Base-by-base conservation (phyloP, 116 monocot species). In the Phalaenopsis hybrid region DNA sequence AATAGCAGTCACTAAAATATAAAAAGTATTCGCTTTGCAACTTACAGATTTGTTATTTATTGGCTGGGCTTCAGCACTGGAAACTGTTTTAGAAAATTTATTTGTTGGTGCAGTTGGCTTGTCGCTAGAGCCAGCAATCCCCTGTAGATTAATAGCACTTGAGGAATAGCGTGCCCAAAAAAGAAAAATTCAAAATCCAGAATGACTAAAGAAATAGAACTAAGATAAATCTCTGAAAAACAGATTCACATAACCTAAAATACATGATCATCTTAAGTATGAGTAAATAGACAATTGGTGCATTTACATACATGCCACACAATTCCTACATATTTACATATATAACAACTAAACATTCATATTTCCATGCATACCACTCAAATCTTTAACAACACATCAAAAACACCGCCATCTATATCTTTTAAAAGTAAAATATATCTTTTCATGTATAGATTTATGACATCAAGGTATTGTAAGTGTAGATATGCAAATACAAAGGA, bases 1-100 rank as follows among this genome's bases (percentile, higher is more conserved):
- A 45, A 17, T 45, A 45, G 20, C 44, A 70, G 33, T 34, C 2
- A 37, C 13, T 45, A 12, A 75, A 75, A 75, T 44, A 16, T 16
- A 16, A 45, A 23, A 45, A 75, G 34, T 3, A 72, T 11, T 75
- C 3, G 17, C n/a, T 45, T 1, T 31, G 46, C 15, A 75, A 75
- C 75, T 75, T 43, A 75, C 75, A 75, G 45, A n/a, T 75, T 75
- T 75, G 4, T 6, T 43, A 18, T 9, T 43, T 75, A 75, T 44
- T 75, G 75, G 44, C 9, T 45, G 75, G 46, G 6, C 75, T 45
- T 75, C 75, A 43, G 46, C 15, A 44, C 8, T 44, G 44, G 75
- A n/a, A 75, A 43, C 4, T 45, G 46, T 45, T 75, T 45, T 43
- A 75, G 18, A n/a, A 44, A 75, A 45, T 18, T 75, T 75, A 45